Evolutionary conservation across 768 basidiomycete species (phyloP), one percentile per base, ranked within the genome.

Genomic region (Trametes elegans): DNA sequence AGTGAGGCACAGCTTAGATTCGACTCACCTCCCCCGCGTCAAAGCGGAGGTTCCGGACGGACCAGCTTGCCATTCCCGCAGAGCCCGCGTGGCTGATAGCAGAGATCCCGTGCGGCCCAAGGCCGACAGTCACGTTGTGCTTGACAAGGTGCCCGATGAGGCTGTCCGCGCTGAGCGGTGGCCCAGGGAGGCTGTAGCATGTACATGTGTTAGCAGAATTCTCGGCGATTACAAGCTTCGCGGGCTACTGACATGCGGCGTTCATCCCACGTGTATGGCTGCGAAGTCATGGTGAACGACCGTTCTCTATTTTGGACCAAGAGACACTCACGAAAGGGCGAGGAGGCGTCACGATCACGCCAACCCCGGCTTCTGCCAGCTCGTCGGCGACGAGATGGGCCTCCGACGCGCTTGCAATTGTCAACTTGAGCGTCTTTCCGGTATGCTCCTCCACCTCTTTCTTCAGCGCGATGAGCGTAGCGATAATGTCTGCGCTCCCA

Each of bases 401-500:
- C 67, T 92, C 88, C 0, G 77, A 62, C 0, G 76, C 90, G 34
- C 87, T 83, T 5, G 74, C 68, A 54, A 89, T 78, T 0, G 83
- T 82, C 26, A 71, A 63, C 36, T 68, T 60, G 50, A 73, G 64
- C 0, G 49, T 62, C 0, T 56, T 52, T 9, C 69, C 66, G 7
- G 65, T 68, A n/a, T 56, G 55, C 7, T 43, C 60, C 44, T 85
- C 80, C 19, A 79, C 76, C 45, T 84, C 79, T 9, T 62, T 62
- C 66, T 85, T 87, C 56, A 93, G 78, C 4, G 59, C 62, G 35
- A 94, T 70, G 13, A 93, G 69, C 0, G 82, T 79, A 0, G 87
- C 82, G 65, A 93, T 93, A 47, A 85, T 75, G 66, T 93, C 91
- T 8, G 88, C 88, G 61, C 78, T 88, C 53, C 85, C 75, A 13